Base-by-base conservation (phyloP, 2,329 filamentous ascomycete species). In the Bipolaris victoriae region DNA sequence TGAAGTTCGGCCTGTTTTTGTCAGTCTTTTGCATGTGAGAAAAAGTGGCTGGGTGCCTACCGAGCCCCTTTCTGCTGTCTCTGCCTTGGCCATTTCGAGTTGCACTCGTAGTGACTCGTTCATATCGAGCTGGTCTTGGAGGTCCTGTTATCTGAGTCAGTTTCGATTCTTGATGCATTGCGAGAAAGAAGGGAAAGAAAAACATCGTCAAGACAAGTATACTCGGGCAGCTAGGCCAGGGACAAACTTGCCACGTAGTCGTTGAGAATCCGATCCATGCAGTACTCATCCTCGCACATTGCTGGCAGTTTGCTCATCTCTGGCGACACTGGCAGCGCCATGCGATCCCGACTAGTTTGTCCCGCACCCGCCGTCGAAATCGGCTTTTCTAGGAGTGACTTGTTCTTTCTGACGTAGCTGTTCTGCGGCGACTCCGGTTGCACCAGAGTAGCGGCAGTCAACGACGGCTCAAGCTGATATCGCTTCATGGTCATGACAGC, bases 51-150 rank as follows among this genome's bases (percentile, higher is more conserved):
- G 11, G 43, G 48, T 37, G 67, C 71, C 16, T 66, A 77, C 74
- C 61, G 74, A 76, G 58, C 73, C 71, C 66, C 74, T 75, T 57
- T 74, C 72, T 22, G 64, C 64, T 10, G 61, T 67, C 46, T 76
- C 74, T 49, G 70, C 69, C 66, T 72, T 72, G 20, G 70, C 68
- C 35, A 66, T 66, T 52, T 74, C 72, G 31, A 76, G 67, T 52
- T 76, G 65, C 40, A 65, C 63, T 39, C 69, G 69, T 18, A 76
- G 57, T 13, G 57, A 58, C 35, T 60, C 58, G 51, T 66, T 71
- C 15, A 62, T 44, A 10, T 58, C 59, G 58, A 63, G 52, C 56
- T 71, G 68, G n/a, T 69, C 70, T 61, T 70, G 58, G 22, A 76
- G 68, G 43, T 76, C 73, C 74, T 76, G 58, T 47, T 33, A 15